Percentiles rank a stretch among this genome's conserved stretches.
phyloP scores from a whole-genome alignment of 176 grass and related monocot genomes.

The Carex scoparia region DNA sequence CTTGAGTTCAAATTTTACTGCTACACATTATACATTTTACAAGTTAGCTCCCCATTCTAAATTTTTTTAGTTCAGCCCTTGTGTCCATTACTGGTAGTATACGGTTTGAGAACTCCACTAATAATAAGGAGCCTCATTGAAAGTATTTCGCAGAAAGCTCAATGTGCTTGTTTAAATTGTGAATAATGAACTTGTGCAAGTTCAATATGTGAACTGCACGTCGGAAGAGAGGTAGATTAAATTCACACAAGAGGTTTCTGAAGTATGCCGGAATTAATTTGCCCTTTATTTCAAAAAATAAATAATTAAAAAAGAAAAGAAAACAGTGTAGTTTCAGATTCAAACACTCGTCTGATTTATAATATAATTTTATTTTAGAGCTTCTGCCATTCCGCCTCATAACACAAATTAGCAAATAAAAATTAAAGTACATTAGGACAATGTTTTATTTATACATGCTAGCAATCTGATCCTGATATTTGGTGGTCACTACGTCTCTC shows the following conservation, averaged over 20 bases:
- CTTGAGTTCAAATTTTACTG: no score
- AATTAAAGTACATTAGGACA: not conserved
- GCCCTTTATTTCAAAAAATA: no score
- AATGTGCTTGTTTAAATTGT: not conserved
- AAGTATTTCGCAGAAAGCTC: not conserved
- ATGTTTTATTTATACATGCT: slow-evolving; percentile 28
- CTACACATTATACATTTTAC: no score
- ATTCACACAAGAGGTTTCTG: no score
- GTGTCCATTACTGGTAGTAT: no score
- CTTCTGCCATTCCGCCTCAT: not conserved
- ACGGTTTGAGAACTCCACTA: not conserved
- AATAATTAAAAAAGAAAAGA: not conserved
- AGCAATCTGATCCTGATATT: slow-evolving; percentile 40
- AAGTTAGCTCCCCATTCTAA: no score
- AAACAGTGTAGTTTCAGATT: not conserved
- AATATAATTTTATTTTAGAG: not conserved
- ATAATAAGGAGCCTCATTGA: not conserved
- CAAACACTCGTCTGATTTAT: not conserved
- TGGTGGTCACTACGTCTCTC: slow-evolving; percentile 30
- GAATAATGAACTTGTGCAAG: not conserved
- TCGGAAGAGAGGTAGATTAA: no score
- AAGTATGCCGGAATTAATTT: no score
- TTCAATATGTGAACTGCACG: not conserved
- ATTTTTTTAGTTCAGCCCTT: no score
- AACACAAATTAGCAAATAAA: not conserved